A percentile compares a stretch with the other conserved stretches of the same genome.
These are phyloP conservation scores for Buddleja alternifolia DNA, from an alignment of 257 asterid genomes.

Conservation along the genomic window DNA sequence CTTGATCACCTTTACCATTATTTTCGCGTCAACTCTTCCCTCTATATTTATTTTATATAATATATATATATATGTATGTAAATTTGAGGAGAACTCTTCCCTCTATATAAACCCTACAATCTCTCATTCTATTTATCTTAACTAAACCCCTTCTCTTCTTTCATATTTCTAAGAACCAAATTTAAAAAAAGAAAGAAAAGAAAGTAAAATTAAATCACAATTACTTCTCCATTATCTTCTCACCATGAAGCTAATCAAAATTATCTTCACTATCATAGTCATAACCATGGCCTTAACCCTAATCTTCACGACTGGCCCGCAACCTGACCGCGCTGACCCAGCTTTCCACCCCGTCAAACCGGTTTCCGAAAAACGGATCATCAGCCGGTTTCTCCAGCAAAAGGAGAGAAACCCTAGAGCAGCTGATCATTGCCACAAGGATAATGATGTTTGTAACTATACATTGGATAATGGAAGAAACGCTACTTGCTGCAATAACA, in stretches of 20 bases:
- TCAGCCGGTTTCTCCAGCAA: conserved; percentile 57
- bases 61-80: too few species aligned
- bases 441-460: conserved; percentile 45
- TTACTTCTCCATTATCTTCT: background rate
- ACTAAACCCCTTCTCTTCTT: background rate
- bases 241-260: conserved; percentile 48
- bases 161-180: background rate
- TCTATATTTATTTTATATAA: too few species aligned
- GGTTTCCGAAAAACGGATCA: conserved; percentile 15
- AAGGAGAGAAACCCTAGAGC: conserved; percentile 55
- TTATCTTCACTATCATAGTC: conserved; percentile 32
- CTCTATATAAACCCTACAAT: conserved; percentile 26
- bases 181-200: background rate
- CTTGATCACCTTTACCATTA: conserved; percentile 30
- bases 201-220: too few species aligned
- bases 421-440: conserved; percentile 61
- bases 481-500: conserved; percentile 67
- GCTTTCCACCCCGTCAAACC: background rate
- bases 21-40: conserved; percentile 41
- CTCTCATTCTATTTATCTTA: background rate
- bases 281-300: conserved; percentile 45
- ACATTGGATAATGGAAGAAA: conserved; percentile 37
- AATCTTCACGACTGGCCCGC: conserved; percentile 10
- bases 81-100: too few species aligned
- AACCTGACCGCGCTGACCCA: background rate